Evolutionary conservation across 495 filamentous ascomycete genomes (phyloP), one percentile per base, ranked within the genome.

Genomic region (Podospora sp.): DNA sequence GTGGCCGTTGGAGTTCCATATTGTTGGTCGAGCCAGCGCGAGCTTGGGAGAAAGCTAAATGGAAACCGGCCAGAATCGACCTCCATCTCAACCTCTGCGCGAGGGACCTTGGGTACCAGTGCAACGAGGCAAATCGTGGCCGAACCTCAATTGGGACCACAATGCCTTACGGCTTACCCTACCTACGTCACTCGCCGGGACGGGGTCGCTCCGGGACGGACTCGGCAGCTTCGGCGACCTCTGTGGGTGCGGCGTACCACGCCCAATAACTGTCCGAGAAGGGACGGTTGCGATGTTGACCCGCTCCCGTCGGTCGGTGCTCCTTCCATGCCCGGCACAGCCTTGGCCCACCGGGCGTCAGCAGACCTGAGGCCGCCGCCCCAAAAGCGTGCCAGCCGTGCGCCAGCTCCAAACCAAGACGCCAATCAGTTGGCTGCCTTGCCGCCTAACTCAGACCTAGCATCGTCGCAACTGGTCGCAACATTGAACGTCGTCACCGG

Each of bases 351-450:
- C 56, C 18, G 12, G 56, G 21, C 56, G 56, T 59, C 22, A 59
- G 56, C 56, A 59, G 56, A 59, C 40, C 40, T 46, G 40, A 46
- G 56, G 56, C 56, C 56, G 56, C 56, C 56, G 56, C 27, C 18
- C 24, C 18, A 33, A n/a, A 20, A 26, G 33, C 22, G 52, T 55
- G 5, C 52, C 20, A 26, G 18, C 24, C 26, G 16, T 59, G 21
- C 21, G 25, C 26, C 56, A 59, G 26, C 21, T 33, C 21, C 21
- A 22, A 33, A 26, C 26, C 22, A 26, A 12, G 22, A 27, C 56
- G 26, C 56, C 56, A 59, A 59, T 59, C 56, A 59, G 56, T 55
- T 22, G 20, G 52, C 52, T 11, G 52, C 14, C 52, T 22, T 59
- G 56, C 56, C 27, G 40, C 40, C 40, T 46, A 46, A 46, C 40